Evolutionary conservation across 2,329 filamentous ascomycete genomes (phyloP).

Genomic region (Penicillium sp.): DNA sequence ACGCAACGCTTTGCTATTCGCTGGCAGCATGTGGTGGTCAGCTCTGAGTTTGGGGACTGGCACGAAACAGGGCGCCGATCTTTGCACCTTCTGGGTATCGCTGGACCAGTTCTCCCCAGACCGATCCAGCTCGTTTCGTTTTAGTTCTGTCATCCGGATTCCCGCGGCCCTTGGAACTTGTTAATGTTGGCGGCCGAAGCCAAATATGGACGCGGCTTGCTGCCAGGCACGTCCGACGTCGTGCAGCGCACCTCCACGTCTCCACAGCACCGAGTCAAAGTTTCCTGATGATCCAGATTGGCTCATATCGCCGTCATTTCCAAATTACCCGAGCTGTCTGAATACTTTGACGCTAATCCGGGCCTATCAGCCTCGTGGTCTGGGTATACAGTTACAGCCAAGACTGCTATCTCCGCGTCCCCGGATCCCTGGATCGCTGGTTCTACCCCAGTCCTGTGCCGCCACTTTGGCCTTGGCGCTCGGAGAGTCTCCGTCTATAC

Average conservation of each 20-base stretch:
- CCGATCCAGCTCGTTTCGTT: not conserved
- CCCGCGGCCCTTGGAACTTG: not conserved
- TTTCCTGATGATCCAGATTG: conserved; percentile 1
- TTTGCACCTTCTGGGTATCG: not conserved
- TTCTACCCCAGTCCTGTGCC: not conserved
- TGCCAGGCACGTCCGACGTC: not conserved
- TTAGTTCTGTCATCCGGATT: not conserved
- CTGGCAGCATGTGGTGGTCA: not conserved
- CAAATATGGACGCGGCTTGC: not conserved
- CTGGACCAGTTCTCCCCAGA: not conserved
- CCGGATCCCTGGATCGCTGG: not conserved
- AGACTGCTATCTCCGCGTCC: not conserved
- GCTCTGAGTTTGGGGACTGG: not conserved
- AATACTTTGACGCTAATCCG: not conserved
- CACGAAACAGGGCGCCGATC: not conserved
- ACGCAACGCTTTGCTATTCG: not conserved
- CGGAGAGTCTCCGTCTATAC: not conserved
- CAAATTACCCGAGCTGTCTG: not conserved
- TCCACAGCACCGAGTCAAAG: not conserved
- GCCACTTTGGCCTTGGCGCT: not conserved
- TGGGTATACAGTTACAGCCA: not conserved
- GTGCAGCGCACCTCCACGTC: not conserved
- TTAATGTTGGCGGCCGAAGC: not conserved
- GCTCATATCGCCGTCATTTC: not conserved
- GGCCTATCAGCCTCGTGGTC: not conserved